A percentile compares a stretch with the other conserved stretches of the same genome.
Evolutionary conservation across 2,329 filamentous ascomycete genomes (phyloP).

Genomic region (Venturia aucupariae): DNA sequence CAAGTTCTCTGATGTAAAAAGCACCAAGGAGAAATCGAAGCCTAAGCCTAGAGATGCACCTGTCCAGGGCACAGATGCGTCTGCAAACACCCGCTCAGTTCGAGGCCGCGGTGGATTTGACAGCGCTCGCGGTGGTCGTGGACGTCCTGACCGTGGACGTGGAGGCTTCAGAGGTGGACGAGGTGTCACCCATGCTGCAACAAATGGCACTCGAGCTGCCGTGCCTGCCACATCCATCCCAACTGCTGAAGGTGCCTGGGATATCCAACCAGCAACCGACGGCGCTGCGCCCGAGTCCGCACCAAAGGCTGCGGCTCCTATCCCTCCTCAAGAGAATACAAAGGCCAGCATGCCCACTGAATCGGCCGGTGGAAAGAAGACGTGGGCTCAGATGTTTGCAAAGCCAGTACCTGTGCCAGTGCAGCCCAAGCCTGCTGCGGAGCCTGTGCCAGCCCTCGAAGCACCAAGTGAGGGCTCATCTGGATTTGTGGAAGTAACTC

Average conservation of each 20-base stretch:
- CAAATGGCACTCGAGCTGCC: constrained; percentile 50
- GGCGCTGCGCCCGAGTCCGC: constrained; percentile 19
- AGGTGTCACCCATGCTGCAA: constrained; percentile 48
- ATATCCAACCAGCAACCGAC: constrained; percentile 33
- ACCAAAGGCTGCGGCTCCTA: constrained; percentile 5
- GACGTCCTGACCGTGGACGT: constrained; percentile 50
- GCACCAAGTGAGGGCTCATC: constrained; percentile 27
- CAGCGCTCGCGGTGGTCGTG: constrained; percentile 50
- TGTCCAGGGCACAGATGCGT: constrained; percentile 43
- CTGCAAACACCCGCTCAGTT: constrained; percentile 20
- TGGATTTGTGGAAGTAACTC: constrained; percentile 23
- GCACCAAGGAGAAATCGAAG: constrained; percentile 70
- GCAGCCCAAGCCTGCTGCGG: constrained; percentile 24
- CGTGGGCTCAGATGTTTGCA: constrained; percentile 46
- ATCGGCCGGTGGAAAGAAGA: constrained; percentile 30
- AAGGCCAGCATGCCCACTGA: constrained; percentile 15
- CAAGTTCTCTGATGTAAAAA: constrained; percentile 77
- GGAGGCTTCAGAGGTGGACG: constrained; percentile 47
- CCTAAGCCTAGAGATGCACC: constrained; percentile 62
- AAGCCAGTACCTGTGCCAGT: constrained; percentile 30
- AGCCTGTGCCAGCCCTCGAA: constrained; percentile 26
- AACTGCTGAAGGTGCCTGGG: constrained; percentile 59
- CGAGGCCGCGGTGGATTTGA: constrained; percentile 52
- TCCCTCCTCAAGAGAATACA: neutral
- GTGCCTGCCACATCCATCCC: constrained; percentile 47